Percentiles rank a stretch among this genome's conserved stretches.
Evolutionary conservation across 148 eudicot genomes (phyloP).

Genomic region (Silene uniflora): DNA sequence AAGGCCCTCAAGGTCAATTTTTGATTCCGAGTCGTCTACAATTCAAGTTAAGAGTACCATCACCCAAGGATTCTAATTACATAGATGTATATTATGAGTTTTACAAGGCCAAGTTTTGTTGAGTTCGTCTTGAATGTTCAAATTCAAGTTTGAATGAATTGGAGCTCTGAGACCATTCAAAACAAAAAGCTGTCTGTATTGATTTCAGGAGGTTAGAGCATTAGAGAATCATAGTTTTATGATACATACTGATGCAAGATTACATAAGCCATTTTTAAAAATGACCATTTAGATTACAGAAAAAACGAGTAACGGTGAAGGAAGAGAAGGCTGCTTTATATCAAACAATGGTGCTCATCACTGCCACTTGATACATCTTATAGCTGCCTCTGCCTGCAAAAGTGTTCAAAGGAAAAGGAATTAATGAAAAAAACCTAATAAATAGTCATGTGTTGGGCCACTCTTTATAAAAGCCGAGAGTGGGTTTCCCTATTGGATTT

Average conservation of each 20-base stretch:
- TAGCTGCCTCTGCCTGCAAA: slow-evolving; percentile 29
- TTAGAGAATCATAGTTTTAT: slow-evolving; percentile 11
- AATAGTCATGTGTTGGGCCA: slow-evolving; percentile 19
- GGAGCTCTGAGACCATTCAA: neutral
- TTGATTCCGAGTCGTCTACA: no score
- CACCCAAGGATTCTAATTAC: no score
- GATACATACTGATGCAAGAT: slow-evolving; percentile 21
- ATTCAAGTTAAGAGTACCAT: no score
- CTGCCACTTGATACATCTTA: slow-evolving; percentile 21
- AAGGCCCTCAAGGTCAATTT: no score
- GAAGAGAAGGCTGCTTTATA: slow-evolving; percentile 15
- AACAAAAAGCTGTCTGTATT: neutral
- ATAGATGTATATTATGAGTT: neutral
- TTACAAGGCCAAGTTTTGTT: neutral
- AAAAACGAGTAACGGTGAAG: slow-evolving; percentile 15
- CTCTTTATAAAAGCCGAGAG: slow-evolving; percentile 13
- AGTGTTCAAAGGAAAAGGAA: slow-evolving; percentile 9
- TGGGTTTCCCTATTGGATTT: neutral
- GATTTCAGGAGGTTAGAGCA: neutral
- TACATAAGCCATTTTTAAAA: slow-evolving; percentile 19
- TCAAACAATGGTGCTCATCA: slow-evolving; percentile 15
- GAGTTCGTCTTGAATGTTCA: neutral
- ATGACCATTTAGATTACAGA: slow-evolving; percentile 22
- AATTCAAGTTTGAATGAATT: neutral
- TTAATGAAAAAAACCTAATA: slow-evolving; percentile 11